Base-by-base conservation (phyloP, 306 rosid species). In the Vachellia pachyceras region DNA sequence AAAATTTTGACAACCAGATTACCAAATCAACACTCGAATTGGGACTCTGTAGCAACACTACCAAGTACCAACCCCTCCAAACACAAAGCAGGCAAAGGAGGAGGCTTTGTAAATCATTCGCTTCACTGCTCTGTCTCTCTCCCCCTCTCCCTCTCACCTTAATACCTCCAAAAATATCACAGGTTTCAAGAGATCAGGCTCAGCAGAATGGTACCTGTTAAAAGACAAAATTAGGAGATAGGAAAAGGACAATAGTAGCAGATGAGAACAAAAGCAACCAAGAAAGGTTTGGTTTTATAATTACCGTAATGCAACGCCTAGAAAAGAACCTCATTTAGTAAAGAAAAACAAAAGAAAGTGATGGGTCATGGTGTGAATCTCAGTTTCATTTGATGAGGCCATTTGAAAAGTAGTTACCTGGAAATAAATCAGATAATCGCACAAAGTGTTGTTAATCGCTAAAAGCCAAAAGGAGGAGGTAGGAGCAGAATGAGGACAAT, bases 121-220 rank as follows among this genome's bases (percentile, higher is more conserved):
- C 33, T 29, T 29, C 33, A 29, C 78, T 77, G 22, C 80, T 35
- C 8, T 2, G n/a, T 6, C 39, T 64, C 70, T 15, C 6, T 13
- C 37, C 11, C 47, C 47, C 61, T 23, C 35, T 55, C 64, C 3
- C 12, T 37, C 22, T n/a, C 46, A 49, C 76, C 82, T 70, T 60
- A 85, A 83, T 83, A 67, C 72, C 90, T 82, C 91, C 89, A 89
- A 85, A 79, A 84, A 84, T 78, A 83, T 86, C 90, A 85, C 97
- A 89, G 79, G 84, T 88, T 81, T 85, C 90, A 90, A 89, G 69
- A 50, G 69, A 61, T 81, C 66, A 57, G 40, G 44, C 76, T 65
- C 76, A 68, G 20, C 86, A 85, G 85, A 80, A 78, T 69, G 79
- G 78, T 41, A 69, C 85, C 93, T 82, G 89, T 55, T 69, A 83